A percentile compares a stretch with the other conserved stretches of the same genome.
These are phyloP conservation scores for Ceratocystis ficicola DNA, from an alignment of 2,329 filamentous ascomycete genomes.

Conservation along the genomic window DNA sequence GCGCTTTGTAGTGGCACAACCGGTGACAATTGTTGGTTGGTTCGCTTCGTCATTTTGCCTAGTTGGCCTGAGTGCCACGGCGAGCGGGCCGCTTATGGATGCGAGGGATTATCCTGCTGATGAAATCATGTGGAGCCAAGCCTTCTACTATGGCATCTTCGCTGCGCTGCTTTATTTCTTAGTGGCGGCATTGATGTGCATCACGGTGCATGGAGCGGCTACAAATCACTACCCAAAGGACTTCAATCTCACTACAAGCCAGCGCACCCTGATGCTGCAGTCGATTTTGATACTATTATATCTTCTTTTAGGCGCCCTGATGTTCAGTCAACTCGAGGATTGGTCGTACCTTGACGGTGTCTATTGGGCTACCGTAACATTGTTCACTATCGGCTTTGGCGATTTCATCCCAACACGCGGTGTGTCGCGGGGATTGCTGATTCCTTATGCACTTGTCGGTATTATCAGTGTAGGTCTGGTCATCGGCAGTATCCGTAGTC, in stretches of 20 bases:
- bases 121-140: conserved; percentile 59
- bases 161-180: conserved; percentile 69
- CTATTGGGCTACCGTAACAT: conserved; percentile 65
- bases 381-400: conserved; percentile 54
- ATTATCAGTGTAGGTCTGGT: conserved; percentile 77
- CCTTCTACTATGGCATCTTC: conserved; percentile 76
- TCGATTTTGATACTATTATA: conserved; percentile 78
- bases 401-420: conserved; percentile 39
- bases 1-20: conserved; percentile 69
- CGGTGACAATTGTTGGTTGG: conserved; percentile 75
- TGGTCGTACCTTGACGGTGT: conserved; percentile 69
- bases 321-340: conserved; percentile 60
- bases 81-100: conserved; percentile 43
- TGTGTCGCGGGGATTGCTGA: conserved; percentile 56
- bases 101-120: conserved; percentile 28
- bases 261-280: conserved; percentile 80
- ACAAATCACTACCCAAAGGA: conserved; percentile 59
- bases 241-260: conserved; percentile 65
- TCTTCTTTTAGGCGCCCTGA: conserved; percentile 60
- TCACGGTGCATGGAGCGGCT: conserved; percentile 69
- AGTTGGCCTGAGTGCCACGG: conserved; percentile 52
- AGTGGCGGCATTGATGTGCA: conserved; percentile 60
- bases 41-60: conserved; percentile 53
- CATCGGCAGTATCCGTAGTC: conserved; percentile 62
- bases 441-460: conserved; percentile 73